These are phyloP conservation scores for Heterobasidion parviporum DNA, from an alignment of 1,284 basidiomycete species.

Conservation along the genomic window DNA sequence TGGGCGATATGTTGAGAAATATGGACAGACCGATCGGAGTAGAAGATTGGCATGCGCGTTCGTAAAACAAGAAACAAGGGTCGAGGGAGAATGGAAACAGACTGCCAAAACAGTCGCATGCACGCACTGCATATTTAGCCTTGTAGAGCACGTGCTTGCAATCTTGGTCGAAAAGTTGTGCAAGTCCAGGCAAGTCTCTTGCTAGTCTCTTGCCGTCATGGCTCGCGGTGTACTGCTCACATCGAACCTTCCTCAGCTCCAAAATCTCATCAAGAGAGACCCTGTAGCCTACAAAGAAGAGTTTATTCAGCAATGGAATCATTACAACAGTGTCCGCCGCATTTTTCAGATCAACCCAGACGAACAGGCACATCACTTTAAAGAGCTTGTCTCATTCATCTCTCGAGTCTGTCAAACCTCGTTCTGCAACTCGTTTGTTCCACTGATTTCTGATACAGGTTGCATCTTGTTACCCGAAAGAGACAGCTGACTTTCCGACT, in stretches of 20 bases:
- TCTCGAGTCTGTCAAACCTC: constrained; percentile 47
- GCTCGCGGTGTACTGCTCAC: constrained; percentile 57
- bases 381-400: constrained; percentile 82
- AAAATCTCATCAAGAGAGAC: constrained; percentile 96
- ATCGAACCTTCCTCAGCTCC: constrained; percentile 74
- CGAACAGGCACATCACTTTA: constrained; percentile 76
- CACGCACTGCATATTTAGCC: too few relatives aligned
- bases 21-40: too few relatives aligned
- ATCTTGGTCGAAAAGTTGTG: too few relatives aligned
- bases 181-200: background rate
- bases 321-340: constrained; percentile 83
- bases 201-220: constrained; percentile 23
- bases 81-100: too few relatives aligned
- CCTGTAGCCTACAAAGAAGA: constrained; percentile 90
- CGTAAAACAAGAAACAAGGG: too few relatives aligned
- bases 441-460: constrained; percentile 37
- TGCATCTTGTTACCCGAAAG: constrained; percentile 83
- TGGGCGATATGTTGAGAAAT: too few relatives aligned
- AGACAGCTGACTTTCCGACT: constrained; percentile 75
- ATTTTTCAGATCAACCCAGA: constrained; percentile 76
- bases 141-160: too few relatives aligned
- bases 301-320: constrained; percentile 98
- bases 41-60: too few relatives aligned
- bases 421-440: background rate
- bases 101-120: too few relatives aligned